Base-by-base conservation (phyloP, 1,139 yeast species). In the Barnettozyma hawaiiensis region DNA sequence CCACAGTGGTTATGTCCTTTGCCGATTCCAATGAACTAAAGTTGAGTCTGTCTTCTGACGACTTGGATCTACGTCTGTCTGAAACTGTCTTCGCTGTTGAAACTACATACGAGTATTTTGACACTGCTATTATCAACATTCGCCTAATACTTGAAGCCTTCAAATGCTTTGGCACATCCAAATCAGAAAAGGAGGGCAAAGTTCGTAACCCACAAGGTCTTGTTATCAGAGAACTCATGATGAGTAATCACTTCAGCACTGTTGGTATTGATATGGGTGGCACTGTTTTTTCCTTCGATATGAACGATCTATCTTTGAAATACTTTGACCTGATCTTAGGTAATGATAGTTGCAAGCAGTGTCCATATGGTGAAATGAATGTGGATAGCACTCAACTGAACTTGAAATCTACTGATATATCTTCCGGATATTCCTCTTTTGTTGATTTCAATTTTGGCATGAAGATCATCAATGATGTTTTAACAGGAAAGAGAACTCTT, bases 401-500 rank as follows among this genome's bases (percentile, higher is more conserved):
- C 5, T 45, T 67, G 2, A 56, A 58, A 20, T 63, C 63, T 33
- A 49, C 51, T 3, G 37, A 47, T 8, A 43, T 68, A 5, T 57
- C 61, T 1, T 43, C 47, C 2, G 45, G 45, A 1, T 42, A 56
- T n/a, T 73, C 84, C 0, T 74, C 70, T 24, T 23, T 68, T 5
- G 28, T 67, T 4, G 69, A 68, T 41, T 48, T 63, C 27, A 61
- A 66, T 7, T 47, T 67, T 5, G 54, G 55, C 10, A 41, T 64
- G 16, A 69, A 68, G 45, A 57, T 76, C 1, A 55, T 64, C 18
- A 68, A 71, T 42, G 57, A 27, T 43, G 60, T 56, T 2, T 58
- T 59, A 4, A 45, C 49, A 1, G 51, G 58, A 0, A 71, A 70
- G 44, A 76, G 73, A 47, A 66, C 77, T 0, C 61, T 82, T 8